These are phyloP conservation scores for Paulownia fortunei DNA, from an alignment of 257 asterid genomes.

Conservation along the genomic window DNA sequence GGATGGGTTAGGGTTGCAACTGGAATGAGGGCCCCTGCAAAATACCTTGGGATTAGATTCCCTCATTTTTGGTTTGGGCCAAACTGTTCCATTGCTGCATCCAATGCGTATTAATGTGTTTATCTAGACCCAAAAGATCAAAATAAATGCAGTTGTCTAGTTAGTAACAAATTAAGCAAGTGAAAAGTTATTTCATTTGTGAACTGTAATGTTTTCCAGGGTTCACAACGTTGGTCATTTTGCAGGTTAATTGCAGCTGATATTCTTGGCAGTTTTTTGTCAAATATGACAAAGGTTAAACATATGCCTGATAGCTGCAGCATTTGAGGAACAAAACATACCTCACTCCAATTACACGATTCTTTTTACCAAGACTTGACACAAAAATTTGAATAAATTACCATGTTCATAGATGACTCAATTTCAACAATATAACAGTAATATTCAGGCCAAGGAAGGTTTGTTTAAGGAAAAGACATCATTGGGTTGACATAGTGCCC, in stretches of 20 bases:
- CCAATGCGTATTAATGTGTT: not conserved
- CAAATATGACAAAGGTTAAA: no score
- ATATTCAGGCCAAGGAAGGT: not conserved
- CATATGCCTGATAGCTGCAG: not conserved
- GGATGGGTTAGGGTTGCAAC: not conserved
- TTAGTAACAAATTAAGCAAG: not conserved
- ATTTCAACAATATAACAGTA: conserved; percentile 8
- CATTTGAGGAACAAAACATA: not conserved
- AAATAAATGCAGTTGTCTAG: no score
- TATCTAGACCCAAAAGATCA: no score
- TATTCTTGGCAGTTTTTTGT: not conserved
- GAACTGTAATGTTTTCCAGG: not conserved
- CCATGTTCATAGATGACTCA: not conserved
- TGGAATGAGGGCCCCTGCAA: conserved; percentile 11
- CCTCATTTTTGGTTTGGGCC: not conserved
- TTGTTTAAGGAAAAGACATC: not conserved
- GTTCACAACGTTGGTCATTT: no score
- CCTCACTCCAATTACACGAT: no score
- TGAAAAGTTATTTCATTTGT: not conserved
- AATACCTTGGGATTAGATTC: not conserved
- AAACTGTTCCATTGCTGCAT: not conserved
- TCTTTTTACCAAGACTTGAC: not conserved
- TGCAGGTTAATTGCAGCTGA: not conserved
- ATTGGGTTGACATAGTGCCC: not conserved
- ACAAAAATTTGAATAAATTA: not conserved